Base-by-base conservation (phyloP, 2,329 filamentous ascomycete genomes). In the Xenosphaeropsis pyriputrescens region DNA sequence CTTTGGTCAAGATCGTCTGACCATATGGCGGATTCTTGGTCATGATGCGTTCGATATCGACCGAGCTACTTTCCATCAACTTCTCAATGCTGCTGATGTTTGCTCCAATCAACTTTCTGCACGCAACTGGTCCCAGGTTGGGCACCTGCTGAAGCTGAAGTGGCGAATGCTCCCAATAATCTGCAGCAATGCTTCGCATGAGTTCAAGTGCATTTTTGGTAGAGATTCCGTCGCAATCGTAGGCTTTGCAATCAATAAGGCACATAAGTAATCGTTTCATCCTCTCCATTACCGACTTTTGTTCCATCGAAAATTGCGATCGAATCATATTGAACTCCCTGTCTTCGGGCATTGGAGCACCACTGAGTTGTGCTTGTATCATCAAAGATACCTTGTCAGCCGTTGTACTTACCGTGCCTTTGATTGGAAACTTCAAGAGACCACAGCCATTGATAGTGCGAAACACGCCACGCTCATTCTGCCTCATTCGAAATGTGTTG, bases 1-100 rank as follows among this genome's bases (percentile, higher is more conserved):
- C 57, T 15, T 65, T 63, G 11, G 75, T 71, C 12, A 82, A 60
- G 32, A 93, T 53, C 32, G 78, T 79, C 33, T 72, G 68, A 0
- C 89, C 91, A 51, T 82, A 94, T 0, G 89, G 85, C 0, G 86
- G 84, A 46, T 93, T 85, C 38, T 80, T 79, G 44, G 76, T 79
- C 34, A 93, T 56, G 17, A 85, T 60, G 35, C 75, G 70, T 49
- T 96, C 89, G 37, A 98, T 84, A 18, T 75, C 70, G 38, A 76
- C 70, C 18, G 79, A 65, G 29, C 89, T 79, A 12, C 75, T 67
- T 6, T 56, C 59, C 13, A 78, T 72, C 11, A 98, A 62, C n/a
- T 73, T 70, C 32, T 79, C 71, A 5, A 96, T 74, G 5, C 65
- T 82, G 18, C 63, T 73, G 38, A 96, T 71, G 1, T 77, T 75